Evolutionary conservation across 495 filamentous ascomycete species (phyloP).

Genomic region (Podospora fimiseda): DNA sequence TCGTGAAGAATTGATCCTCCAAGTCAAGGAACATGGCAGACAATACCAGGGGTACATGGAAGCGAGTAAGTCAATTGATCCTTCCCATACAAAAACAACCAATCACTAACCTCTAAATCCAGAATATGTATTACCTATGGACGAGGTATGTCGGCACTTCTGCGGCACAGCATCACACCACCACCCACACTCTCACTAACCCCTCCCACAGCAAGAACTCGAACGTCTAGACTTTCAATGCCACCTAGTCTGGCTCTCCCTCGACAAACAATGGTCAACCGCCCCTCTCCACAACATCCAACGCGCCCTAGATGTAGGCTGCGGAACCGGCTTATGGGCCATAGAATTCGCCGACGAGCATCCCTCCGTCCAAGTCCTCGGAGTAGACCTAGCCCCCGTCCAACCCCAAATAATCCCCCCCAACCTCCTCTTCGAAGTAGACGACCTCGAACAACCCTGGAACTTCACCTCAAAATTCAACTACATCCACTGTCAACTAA

Average conservation of each 20-base stretch:
- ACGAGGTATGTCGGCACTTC: constrained; percentile 4
- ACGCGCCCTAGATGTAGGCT: constrained; percentile 10
- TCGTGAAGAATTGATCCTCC: constrained; percentile 9
- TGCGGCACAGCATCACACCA: too few relatives aligned
- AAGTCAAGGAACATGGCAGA: constrained; percentile 9
- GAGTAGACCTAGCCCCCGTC: constrained; percentile 43
- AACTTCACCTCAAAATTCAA: constrained; percentile 41
- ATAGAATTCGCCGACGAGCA: constrained; percentile 9
- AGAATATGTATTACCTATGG: constrained; percentile 16
- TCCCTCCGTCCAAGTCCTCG: constrained; percentile 1
- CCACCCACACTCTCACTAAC: too few relatives aligned
- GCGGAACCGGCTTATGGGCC: constrained; percentile 13
- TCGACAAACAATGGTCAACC: constrained; percentile 6
- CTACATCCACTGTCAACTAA: constrained; percentile 45
- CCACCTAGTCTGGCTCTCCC: constrained; percentile 13
- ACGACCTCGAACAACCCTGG: constrained; percentile 50
- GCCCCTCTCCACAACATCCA: constrained; percentile 5
- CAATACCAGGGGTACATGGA: constrained; percentile 10
- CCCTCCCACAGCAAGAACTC: constrained; percentile 7
- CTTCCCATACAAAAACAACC: too few relatives aligned
- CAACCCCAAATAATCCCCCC: constrained; percentile 46
- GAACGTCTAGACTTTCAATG: constrained; percentile 13
- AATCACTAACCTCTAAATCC: background rate
- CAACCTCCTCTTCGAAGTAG: constrained; percentile 49
- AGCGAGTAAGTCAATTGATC: constrained; percentile 4